Conservation (phyloP, 1,139 yeast species). For the Tardiomyces digboiensis region DNA sequence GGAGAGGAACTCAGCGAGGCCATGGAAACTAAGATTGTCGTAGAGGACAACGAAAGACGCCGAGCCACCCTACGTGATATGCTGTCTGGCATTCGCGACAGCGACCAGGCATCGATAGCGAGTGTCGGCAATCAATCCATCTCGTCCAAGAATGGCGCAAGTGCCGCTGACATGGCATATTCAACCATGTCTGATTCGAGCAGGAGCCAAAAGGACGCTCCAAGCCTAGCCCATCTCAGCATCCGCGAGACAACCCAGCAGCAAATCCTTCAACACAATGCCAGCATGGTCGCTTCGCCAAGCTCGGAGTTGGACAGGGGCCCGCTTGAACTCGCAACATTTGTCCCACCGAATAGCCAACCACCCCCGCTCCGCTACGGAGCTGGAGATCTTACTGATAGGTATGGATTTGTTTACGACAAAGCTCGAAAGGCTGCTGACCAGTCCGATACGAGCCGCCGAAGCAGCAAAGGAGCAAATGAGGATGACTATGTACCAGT, state of each 20-base stretch:
- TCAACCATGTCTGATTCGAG: not conserved
- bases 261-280: too few relatives aligned
- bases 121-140: not conserved
- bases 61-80: not conserved
- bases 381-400: constrained; percentile 31
- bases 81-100: not conserved
- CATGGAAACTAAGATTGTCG: constrained; percentile 8
- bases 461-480: too few relatives aligned
- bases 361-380: constrained; percentile 27
- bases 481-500: too few relatives aligned
- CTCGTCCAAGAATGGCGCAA: not conserved
- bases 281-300: not conserved
- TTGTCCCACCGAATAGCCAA: constrained; percentile 27
- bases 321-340: constrained; percentile 40
- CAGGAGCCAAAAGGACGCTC: not conserved
- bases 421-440: constrained; percentile 4
- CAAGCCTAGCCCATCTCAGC: not conserved
- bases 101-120: not conserved
- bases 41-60: not conserved
- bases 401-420: constrained; percentile 40
- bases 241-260: not conserved
- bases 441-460: too few relatives aligned
- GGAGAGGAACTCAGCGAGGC: constrained; percentile 26
- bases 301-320: constrained; percentile 14
- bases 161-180: not conserved